These are phyloP conservation scores for Helotiales sp. DNA, from an alignment of 2,329 filamentous ascomycete species.

Conservation along the genomic window DNA sequence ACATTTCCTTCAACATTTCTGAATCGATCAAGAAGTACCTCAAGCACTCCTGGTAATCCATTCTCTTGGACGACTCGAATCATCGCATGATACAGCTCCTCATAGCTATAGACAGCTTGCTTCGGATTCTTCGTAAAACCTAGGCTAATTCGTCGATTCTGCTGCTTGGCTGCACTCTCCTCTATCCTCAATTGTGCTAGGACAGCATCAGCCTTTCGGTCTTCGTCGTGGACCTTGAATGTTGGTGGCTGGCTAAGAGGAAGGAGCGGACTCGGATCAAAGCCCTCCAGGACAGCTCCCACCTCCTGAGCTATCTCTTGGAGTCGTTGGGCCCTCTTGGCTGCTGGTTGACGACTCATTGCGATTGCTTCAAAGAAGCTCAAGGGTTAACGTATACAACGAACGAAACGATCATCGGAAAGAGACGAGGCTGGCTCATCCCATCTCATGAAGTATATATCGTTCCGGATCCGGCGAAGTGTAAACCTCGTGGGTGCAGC, in stretches of 20 bases:
- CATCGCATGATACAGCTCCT: constrained; percentile 17
- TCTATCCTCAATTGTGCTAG: constrained; percentile 18
- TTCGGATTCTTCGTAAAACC: not conserved
- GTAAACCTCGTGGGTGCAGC: not conserved
- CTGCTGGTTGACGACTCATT: constrained; percentile 7
- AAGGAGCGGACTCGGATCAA: constrained; percentile 1
- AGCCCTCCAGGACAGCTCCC: constrained; percentile 1
- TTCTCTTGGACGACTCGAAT: constrained; percentile 10
- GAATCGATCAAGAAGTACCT: constrained; percentile 16
- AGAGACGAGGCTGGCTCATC: not conserved
- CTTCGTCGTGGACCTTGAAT: constrained; percentile 14
- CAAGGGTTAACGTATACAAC: not conserved
- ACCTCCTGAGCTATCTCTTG: constrained; percentile 12
- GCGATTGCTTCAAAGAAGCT: not conserved
- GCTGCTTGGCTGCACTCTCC: constrained; percentile 1
- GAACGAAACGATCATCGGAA: not conserved
- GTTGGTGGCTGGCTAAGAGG: constrained; percentile 10
- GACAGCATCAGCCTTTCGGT: constrained; percentile 20
- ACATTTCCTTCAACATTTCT: constrained; percentile 14
- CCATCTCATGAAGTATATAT: not conserved
- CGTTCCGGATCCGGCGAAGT: not conserved
- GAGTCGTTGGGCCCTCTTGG: constrained; percentile 11
- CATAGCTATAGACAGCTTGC: constrained; percentile 8
- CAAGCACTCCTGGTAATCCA: constrained; percentile 16
- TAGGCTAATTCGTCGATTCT: constrained; percentile 7